phyloP scores from a whole-genome alignment of 1,284 basidiomycete species.

The Schizophyllum amplum region DNA sequence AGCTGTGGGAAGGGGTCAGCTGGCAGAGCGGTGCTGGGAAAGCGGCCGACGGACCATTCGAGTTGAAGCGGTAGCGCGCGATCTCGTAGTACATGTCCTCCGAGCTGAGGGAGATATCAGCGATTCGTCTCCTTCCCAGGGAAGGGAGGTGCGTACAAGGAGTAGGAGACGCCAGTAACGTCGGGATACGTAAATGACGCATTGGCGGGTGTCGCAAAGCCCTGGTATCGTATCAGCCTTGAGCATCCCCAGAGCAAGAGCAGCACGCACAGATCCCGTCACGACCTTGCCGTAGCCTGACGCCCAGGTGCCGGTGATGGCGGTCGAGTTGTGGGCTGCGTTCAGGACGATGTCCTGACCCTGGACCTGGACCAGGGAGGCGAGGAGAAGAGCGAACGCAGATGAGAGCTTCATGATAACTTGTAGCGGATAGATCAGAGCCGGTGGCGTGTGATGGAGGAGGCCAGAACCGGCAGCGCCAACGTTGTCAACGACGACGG shows the following conservation, averaged over 20 bases:
- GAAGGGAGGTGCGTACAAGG: conserved; percentile 60
- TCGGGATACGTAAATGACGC: conserved; percentile 73
- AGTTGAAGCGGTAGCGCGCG: conserved; percentile 77
- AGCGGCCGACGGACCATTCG: conserved; percentile 53
- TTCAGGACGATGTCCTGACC: conserved; percentile 29
- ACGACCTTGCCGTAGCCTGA: conserved; percentile 68
- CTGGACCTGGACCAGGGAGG: conserved; percentile 30
- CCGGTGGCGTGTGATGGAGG: too few species aligned
- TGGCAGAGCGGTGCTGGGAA: neutral
- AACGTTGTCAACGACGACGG: too few species aligned
- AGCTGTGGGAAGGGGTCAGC: conserved; percentile 31
- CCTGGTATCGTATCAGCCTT: conserved; percentile 33
- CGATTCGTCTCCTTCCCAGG: conserved; percentile 1
- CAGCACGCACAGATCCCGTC: conserved; percentile 73
- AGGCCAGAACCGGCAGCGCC: too few species aligned
- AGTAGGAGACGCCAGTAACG: conserved; percentile 79
- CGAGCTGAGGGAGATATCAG: conserved; percentile 33
- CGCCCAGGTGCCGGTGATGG: conserved; percentile 77
- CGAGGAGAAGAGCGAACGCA: conserved; percentile 15
- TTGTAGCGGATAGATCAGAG: too few species aligned
- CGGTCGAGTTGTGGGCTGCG: conserved; percentile 47
- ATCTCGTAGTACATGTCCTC: conserved; percentile 77
- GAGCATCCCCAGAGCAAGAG: conserved; percentile 1
- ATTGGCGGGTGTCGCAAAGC: conserved; percentile 78
- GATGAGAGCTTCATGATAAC: neutral